Conservation (phyloP, 352 stramenopile species). For the Globisporangium barbulae region DNA sequence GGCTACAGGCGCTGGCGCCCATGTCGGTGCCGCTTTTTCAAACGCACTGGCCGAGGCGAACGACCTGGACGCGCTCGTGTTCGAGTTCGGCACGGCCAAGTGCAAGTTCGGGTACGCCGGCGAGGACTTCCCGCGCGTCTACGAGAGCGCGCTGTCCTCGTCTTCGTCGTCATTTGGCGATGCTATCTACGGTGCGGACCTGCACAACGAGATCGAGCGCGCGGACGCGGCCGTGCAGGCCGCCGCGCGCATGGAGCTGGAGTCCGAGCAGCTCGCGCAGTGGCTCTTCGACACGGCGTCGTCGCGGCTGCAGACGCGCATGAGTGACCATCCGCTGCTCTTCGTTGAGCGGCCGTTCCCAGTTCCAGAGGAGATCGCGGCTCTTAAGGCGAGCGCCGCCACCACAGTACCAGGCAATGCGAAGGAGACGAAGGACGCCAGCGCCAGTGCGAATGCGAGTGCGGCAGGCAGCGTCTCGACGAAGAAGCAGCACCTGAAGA, state of each 20-base stretch:
- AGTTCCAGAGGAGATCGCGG: slow-evolving; percentile 39
- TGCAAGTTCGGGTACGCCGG: slow-evolving; percentile 87
- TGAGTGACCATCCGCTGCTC: slow-evolving; percentile 65
- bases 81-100: slow-evolving; percentile 68
- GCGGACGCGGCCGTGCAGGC: slow-evolving; percentile 7
- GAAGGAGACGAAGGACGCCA: slow-evolving; percentile 11
- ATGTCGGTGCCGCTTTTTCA: slow-evolving; percentile 25
- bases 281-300: slow-evolving; percentile 64
- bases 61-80: slow-evolving; percentile 74
- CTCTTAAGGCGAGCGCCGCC: not conserved
- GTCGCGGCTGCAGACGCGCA: slow-evolving; percentile 41
- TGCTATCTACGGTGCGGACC: slow-evolving; percentile 18
- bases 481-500: slow-evolving; percentile 59
- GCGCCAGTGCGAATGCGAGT: not conserved
- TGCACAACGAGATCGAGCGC: slow-evolving; percentile 19
- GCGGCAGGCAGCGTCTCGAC: slow-evolving; percentile 8
- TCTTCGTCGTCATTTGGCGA: not conserved
- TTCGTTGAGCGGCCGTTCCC: slow-evolving; percentile 65
- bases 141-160: slow-evolving; percentile 34
- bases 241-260: slow-evolving; percentile 50
- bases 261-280: slow-evolving; percentile 56
- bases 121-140: slow-evolving; percentile 84
- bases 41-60: slow-evolving; percentile 59
- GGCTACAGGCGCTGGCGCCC: not conserved
- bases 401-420: not conserved